Conservation (phyloP, 2,329 filamentous ascomycete species). For the Laburnicola sp. region DNA sequence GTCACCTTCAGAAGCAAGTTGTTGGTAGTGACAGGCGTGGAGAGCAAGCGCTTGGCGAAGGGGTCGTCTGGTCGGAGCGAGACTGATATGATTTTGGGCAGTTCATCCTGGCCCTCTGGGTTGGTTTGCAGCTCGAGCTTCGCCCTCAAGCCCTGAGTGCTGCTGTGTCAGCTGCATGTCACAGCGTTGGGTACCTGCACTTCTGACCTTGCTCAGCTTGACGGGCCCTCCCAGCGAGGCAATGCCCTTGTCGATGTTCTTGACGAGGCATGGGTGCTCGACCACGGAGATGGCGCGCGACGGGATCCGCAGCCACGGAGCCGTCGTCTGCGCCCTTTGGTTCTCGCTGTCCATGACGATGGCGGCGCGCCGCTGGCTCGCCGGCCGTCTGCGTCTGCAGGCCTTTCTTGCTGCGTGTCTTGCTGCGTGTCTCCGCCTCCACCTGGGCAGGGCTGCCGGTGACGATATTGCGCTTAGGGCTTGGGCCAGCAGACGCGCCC, state of each 20-base stretch:
- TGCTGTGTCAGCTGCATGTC: conserved; percentile 6
- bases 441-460: no score
- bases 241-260: conserved; percentile 65
- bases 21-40: conserved; percentile 73
- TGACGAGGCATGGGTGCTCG: conserved; percentile 69
- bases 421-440: no score
- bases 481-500: no score
- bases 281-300: conserved; percentile 60
- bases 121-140: conserved; percentile 28
- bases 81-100: conserved; percentile 62
- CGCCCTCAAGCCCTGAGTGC: conserved; percentile 34
- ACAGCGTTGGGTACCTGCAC: conserved; percentile 3
- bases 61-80: conserved; percentile 79
- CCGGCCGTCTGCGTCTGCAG: no score
- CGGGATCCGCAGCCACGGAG: conserved; percentile 57
- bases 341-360: conserved; percentile 19
- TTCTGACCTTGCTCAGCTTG: conserved; percentile 57
- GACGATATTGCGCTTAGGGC: no score
- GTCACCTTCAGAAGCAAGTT: conserved; percentile 86
- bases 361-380: no score
- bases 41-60: conserved; percentile 75
- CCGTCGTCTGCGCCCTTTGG: conserved; percentile 8
- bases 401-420: no score
- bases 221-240: conserved; percentile 62
- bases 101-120: conserved; percentile 36